Evolutionary conservation across 1,284 basidiomycete species (phyloP).

Genomic region (Polyporus tsugae): DNA sequence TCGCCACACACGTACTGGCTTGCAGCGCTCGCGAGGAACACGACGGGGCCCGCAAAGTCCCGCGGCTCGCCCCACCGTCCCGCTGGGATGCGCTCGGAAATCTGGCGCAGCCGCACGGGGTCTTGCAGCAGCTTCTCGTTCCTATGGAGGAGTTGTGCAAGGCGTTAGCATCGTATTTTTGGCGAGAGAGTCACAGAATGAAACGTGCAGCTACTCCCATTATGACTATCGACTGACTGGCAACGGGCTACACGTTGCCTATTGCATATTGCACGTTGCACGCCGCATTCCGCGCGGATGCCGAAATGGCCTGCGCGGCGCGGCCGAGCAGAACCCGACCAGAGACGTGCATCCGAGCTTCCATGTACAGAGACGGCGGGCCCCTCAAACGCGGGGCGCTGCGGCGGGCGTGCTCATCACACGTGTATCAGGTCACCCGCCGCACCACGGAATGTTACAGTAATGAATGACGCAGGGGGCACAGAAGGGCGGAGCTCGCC

Average conservation of each 20-base stretch:
- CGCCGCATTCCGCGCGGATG: background rate
- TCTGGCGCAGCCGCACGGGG: conserved; percentile 82
- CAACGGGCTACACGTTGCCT: background rate
- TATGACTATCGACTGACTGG: background rate
- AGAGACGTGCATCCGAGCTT: background rate
- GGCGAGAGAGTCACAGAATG: background rate
- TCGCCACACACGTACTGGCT: conserved; percentile 94
- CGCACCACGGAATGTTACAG: background rate
- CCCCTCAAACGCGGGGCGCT: conserved; percentile 3
- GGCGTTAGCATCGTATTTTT: background rate
- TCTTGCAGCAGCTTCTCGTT: conserved; percentile 83
- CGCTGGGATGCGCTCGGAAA: conserved; percentile 93
- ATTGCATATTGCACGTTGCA: background rate
- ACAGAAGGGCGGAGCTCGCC: conserved; percentile 4
- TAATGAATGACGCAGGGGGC: conserved; percentile 9
- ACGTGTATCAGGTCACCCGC: conserved; percentile 28
- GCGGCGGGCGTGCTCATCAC: conserved; percentile 45
- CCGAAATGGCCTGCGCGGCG: background rate
- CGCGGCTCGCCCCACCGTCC: conserved; percentile 88
- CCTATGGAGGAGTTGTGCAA: conserved; percentile 48
- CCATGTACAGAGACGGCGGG: background rate
- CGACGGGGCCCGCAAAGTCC: conserved; percentile 90
- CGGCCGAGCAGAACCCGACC: conserved; percentile 1
- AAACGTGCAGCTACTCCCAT: background rate
- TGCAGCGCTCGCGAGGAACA: conserved; percentile 90